Conservation (phyloP, 1,139 yeast species). For the Eremothecium sinecaudum region DNA sequence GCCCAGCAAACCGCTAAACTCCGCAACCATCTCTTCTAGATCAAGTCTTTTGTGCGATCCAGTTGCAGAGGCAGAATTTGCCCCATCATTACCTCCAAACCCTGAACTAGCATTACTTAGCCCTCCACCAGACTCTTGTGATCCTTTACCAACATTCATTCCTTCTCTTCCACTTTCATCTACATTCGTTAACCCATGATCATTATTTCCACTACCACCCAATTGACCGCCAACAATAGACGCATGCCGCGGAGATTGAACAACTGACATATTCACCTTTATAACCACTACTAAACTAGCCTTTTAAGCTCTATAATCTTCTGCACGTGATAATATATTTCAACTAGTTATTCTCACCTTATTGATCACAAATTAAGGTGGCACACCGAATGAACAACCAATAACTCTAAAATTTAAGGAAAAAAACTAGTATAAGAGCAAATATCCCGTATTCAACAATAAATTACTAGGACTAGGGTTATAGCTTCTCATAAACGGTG, state of each 20-base stretch:
- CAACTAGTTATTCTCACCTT: too few species aligned
- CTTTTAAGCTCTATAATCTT: too few species aligned
- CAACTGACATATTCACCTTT: constrained; percentile 1
- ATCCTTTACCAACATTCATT: not conserved
- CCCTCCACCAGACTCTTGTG: not conserved
- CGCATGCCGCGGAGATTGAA: constrained; percentile 4
- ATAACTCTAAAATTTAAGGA: too few species aligned
- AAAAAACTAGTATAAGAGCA: too few species aligned
- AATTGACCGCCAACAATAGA: constrained; percentile 1
- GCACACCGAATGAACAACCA: too few species aligned
- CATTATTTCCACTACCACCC: not conserved
- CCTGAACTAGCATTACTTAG: not conserved
- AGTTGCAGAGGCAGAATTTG: not conserved
- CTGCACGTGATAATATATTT: too few species aligned
- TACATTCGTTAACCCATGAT: not conserved
- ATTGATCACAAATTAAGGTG: too few species aligned
- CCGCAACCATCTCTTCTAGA: constrained; percentile 61
- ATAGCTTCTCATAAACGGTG: too few species aligned
- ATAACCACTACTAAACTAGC: too few species aligned
- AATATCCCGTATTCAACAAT: too few species aligned
- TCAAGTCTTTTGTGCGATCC: constrained; percentile 45
- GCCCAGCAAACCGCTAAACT: constrained; percentile 65
- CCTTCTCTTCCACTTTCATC: not conserved
- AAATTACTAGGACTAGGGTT: too few species aligned
- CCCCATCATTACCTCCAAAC: not conserved